Conservation (phyloP, 176 grass and related monocot species). For the Raddia guianensis region DNA sequence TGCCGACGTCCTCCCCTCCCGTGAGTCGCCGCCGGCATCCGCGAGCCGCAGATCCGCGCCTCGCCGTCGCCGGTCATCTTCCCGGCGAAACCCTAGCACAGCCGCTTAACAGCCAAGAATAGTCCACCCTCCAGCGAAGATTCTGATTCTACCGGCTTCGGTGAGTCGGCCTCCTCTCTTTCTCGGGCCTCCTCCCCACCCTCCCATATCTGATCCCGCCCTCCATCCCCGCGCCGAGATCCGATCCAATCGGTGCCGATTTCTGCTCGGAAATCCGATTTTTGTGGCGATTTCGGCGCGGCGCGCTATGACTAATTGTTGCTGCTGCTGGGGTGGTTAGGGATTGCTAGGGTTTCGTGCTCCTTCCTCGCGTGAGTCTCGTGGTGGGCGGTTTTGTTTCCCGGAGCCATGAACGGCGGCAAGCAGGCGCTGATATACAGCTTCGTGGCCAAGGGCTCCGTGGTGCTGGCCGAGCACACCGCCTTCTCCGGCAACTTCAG, state of each 20-base stretch:
- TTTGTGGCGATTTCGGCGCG: constrained; percentile 6
- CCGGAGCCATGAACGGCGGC: constrained; percentile 59
- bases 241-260: background rate
- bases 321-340: background rate
- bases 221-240: too few relatives aligned
- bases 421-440: constrained; percentile 90
- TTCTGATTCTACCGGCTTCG: too few relatives aligned
- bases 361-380: background rate
- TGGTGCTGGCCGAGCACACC: constrained; percentile 91
- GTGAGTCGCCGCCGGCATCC: too few relatives aligned
- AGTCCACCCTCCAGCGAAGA: too few relatives aligned
- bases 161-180: too few relatives aligned
- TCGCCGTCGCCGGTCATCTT: too few relatives aligned
- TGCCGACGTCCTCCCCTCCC: too few relatives aligned
- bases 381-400: background rate
- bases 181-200: too few relatives aligned
- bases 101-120: too few relatives aligned
- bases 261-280: background rate
- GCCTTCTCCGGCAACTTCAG: constrained; percentile 95
- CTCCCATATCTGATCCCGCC: too few relatives aligned
- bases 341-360: constrained; percentile 28
- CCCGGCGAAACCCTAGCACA: too few relatives aligned
- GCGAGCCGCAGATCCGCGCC: too few relatives aligned
- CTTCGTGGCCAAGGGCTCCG: constrained; percentile 89
- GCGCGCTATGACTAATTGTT: background rate